phyloP scores from a whole-genome alignment of 75 land plant species.

The Adiantum capillusveneris region DNA sequence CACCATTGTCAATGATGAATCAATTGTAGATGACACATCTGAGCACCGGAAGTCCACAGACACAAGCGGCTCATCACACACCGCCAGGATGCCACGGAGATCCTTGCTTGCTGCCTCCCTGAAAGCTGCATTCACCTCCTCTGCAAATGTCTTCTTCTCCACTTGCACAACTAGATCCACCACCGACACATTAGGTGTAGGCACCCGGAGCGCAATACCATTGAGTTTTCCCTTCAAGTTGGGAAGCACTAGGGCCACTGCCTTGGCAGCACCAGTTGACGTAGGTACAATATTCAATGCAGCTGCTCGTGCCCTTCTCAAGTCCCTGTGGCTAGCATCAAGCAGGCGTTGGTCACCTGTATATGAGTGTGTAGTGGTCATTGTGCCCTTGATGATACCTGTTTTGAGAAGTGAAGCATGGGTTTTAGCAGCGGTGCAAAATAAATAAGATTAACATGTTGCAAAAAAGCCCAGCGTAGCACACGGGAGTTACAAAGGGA shows the following conservation, averaged over 20 bases:
- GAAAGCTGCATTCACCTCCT: slow-evolving; percentile 95
- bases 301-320: slow-evolving; percentile 85
- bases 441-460: background rate
- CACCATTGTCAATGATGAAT: slow-evolving; percentile 68
- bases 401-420: slow-evolving; percentile 5
- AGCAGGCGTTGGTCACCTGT: slow-evolving; percentile 95
- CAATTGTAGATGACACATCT: slow-evolving; percentile 68
- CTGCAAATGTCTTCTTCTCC: slow-evolving; percentile 89
- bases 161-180: slow-evolving; percentile 91
- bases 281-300: slow-evolving; percentile 97
- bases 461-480: background rate
- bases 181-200: slow-evolving; percentile 93
- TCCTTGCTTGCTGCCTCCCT: slow-evolving; percentile 59
- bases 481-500: no score
- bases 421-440: background rate
- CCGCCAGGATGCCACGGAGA: slow-evolving; percentile 57
- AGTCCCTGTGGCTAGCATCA: slow-evolving; percentile 91
- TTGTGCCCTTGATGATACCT: slow-evolving; percentile 98
- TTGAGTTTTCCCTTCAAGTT: slow-evolving; percentile 90
- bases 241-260: slow-evolving; percentile 84
- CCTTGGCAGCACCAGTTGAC: slow-evolving; percentile 96
- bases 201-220: slow-evolving; percentile 94
- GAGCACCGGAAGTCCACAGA: slow-evolving; percentile 69
- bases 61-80: slow-evolving; percentile 75
- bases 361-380: slow-evolving; percentile 99